These are phyloP conservation scores for Kokia cookei DNA, from an alignment of 441 rosid species.

Conservation along the genomic window DNA sequence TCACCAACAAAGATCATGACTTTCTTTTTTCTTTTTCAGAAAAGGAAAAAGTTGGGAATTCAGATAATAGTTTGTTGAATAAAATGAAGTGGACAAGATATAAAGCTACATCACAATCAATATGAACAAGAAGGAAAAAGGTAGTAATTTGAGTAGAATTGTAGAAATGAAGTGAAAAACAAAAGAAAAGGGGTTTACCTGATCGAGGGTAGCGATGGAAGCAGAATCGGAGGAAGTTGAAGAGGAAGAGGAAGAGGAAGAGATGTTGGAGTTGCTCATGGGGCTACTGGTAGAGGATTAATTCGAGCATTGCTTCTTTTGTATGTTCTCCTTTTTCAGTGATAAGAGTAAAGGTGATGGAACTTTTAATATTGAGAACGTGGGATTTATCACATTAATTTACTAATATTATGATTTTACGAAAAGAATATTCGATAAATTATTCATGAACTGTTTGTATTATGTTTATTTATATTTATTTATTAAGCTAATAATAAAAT, in stretches of 20 bases:
- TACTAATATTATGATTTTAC: no score
- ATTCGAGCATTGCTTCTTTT: slow-evolving; percentile 13
- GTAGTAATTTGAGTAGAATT: background rate
- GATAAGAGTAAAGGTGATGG: background rate
- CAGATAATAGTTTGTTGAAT: background rate
- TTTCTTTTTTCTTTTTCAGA: background rate
- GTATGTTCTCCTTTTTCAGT: background rate
- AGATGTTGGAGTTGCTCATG: slow-evolving; percentile 68
- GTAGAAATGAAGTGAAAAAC: background rate
- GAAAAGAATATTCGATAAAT: no score
- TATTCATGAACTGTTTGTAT: no score
- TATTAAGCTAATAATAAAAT: no score
- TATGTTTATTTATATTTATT: no score
- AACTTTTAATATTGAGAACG: no score
- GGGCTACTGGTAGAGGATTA: slow-evolving; percentile 8
- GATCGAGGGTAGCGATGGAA: slow-evolving; percentile 60
- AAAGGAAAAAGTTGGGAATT: background rate
- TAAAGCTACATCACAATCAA: background rate
- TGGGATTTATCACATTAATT: no score
- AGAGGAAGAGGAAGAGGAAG: slow-evolving; percentile 28
- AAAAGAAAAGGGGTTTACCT: slow-evolving; percentile 29
- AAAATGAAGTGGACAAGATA: background rate
- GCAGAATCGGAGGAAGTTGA: slow-evolving; percentile 55
- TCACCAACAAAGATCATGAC: background rate
- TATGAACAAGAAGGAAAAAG: background rate